Percentiles rank a stretch among this genome's conserved stretches.
These are phyloP conservation scores for Pterulicium gracile DNA, from an alignment of 1,284 basidiomycete species.

Conservation along the genomic window DNA sequence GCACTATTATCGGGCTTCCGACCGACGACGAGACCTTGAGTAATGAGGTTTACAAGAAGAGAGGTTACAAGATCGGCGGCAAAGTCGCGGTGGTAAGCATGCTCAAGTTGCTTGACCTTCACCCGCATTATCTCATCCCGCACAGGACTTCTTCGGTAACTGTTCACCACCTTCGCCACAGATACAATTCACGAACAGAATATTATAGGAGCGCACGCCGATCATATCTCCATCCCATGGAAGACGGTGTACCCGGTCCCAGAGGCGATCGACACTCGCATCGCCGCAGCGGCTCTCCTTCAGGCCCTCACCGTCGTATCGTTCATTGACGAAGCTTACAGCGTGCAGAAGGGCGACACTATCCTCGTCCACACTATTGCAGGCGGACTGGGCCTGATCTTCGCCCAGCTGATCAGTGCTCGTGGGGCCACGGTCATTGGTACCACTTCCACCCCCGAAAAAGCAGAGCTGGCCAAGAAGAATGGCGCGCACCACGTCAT, in stretches of 20 bases:
- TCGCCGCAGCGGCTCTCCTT: slow-evolving; percentile 58
- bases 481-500: slow-evolving; percentile 86
- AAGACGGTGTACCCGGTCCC: slow-evolving; percentile 52
- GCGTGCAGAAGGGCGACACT: slow-evolving; percentile 64
- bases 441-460: slow-evolving; percentile 81
- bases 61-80: slow-evolving; percentile 47
- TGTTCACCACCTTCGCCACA: too few species aligned
- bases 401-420: slow-evolving; percentile 53
- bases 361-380: slow-evolving; percentile 87
- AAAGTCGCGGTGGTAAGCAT: slow-evolving; percentile 51
- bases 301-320: slow-evolving; percentile 79
- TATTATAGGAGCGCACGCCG: slow-evolving; percentile 44
- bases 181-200: too few species aligned
- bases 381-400: slow-evolving; percentile 59
- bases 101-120: not conserved
- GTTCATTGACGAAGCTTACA: slow-evolving; percentile 77
- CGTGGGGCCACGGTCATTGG: slow-evolving; percentile 87
- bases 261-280: slow-evolving; percentile 44
- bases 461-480: slow-evolving; percentile 73
- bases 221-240: slow-evolving; percentile 67
- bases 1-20: slow-evolving; percentile 66
- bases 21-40: slow-evolving; percentile 42
- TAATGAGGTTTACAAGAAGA: slow-evolving; percentile 47
- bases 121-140: not conserved
- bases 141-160: slow-evolving; percentile 35